Evolutionary conservation across 345 rosid species (phyloP).

Genomic region (Ricinus communis): DNA sequence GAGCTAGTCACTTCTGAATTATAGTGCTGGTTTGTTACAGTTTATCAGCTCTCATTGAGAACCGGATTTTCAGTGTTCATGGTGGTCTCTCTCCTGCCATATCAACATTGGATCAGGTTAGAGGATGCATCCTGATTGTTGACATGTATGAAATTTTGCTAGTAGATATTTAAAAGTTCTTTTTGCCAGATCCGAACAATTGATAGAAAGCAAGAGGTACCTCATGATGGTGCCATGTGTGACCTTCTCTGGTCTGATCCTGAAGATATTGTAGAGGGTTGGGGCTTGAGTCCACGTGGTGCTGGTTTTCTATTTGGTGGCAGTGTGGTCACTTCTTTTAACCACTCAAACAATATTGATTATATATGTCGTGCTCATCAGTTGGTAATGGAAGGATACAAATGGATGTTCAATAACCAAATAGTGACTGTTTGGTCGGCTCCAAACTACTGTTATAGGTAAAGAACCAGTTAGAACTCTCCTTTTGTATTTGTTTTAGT

Average conservation of each 20-base stretch:
- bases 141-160: conserved; percentile 15
- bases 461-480: conserved; percentile 8
- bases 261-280: conserved; percentile 92
- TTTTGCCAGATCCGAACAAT: conserved; percentile 76
- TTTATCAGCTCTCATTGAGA: conserved; percentile 92
- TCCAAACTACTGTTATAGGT: conserved; percentile 99
- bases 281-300: conserved; percentile 99
- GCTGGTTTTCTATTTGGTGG: conserved; percentile 93
- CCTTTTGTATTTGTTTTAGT: conserved; percentile 7
- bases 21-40: conserved; percentile 40
- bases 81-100: conserved; percentile 98
- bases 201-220: conserved; percentile 98
- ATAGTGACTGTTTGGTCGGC: conserved; percentile 99
- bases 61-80: conserved; percentile 88
- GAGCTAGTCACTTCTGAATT: conserved; percentile 2
- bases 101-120: conserved; percentile 89
- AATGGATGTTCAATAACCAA: conserved; percentile 94
- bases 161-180: conserved; percentile 12
- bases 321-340: conserved; percentile 83
- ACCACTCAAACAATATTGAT: conserved; percentile 80
- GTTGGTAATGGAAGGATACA: conserved; percentile 97
- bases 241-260: conserved; percentile 99
- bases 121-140: conserved; percentile 24
- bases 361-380: conserved; percentile 96
- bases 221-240: conserved; percentile 99